These are phyloP conservation scores for Hypoxylon sp. DNA, from an alignment of 2,329 filamentous ascomycete genomes.

Conservation along the genomic window DNA sequence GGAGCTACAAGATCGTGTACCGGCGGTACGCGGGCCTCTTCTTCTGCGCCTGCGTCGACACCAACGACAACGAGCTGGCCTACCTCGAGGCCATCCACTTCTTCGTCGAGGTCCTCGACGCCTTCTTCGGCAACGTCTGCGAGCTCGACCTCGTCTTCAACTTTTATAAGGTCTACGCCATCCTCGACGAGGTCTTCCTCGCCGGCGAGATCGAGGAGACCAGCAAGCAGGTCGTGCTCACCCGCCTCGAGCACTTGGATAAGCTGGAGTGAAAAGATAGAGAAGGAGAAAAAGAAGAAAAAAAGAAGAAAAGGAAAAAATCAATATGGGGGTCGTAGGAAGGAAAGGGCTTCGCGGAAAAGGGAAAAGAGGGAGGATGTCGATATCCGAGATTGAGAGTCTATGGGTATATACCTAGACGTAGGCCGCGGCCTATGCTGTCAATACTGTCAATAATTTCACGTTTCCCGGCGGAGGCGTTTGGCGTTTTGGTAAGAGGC, in stretches of 20 bases:
- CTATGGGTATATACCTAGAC: slow-evolving; percentile 9
- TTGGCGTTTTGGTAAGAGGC: slow-evolving; percentile 30
- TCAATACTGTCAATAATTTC: slow-evolving; percentile 9
- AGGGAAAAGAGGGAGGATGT: background rate
- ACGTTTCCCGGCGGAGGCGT: slow-evolving; percentile 35
- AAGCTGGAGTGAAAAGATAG: slow-evolving; percentile 80
- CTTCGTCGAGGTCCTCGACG: slow-evolving; percentile 98
- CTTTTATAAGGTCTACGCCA: slow-evolving; percentile 93
- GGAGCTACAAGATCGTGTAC: slow-evolving; percentile 96
- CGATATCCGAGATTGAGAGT: background rate
- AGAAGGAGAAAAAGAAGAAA: background rate
- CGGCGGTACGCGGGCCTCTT: slow-evolving; percentile 97
- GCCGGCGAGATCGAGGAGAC: slow-evolving; percentile 98
- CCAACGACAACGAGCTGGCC: slow-evolving; percentile 97
- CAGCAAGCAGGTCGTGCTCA: slow-evolving; percentile 97
- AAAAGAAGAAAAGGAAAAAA: slow-evolving; percentile 4
- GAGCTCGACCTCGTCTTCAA: slow-evolving; percentile 92
- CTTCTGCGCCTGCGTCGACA: slow-evolving; percentile 99
- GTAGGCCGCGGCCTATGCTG: background rate
- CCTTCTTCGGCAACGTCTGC: slow-evolving; percentile 99
- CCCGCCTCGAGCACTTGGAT: slow-evolving; percentile 92
- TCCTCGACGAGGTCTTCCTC: slow-evolving; percentile 97
- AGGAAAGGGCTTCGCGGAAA: background rate
- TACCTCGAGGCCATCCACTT: slow-evolving; percentile 99
- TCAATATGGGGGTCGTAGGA: slow-evolving; percentile 3